Conservation (phyloP, 495 filamentous ascomycete genomes). For the Chaetomium tenue region DNA sequence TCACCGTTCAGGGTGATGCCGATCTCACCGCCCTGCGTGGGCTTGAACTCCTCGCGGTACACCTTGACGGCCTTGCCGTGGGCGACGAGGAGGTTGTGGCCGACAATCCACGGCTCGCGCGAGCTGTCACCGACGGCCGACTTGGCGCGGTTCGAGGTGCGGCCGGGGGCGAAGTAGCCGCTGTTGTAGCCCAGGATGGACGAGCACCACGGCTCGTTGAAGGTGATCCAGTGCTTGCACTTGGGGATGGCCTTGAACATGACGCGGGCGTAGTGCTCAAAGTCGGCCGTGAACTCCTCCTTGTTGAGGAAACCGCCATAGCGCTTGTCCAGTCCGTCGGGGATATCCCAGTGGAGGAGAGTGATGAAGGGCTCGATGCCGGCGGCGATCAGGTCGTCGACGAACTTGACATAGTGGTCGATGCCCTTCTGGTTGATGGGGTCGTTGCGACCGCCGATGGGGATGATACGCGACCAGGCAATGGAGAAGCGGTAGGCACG, state of each 20-base stretch:
- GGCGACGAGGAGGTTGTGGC: conserved; percentile 60
- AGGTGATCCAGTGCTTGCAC: conserved; percentile 65
- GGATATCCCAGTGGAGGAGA: conserved; percentile 65
- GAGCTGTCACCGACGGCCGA: conserved; percentile 55
- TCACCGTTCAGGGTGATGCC: conserved; percentile 65
- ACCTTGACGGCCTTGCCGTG: conserved; percentile 62
- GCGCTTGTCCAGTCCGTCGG: conserved; percentile 58
- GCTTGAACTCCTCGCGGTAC: conserved; percentile 68
- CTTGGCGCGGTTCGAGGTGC: conserved; percentile 57
- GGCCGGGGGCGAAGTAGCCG: conserved; percentile 60
- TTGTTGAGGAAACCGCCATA: conserved; percentile 61
- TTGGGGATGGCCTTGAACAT: conserved; percentile 58
- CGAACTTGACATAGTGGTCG: conserved; percentile 60
- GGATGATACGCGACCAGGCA: conserved; percentile 72
- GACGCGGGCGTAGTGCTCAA: conserved; percentile 58
- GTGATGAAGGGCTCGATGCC: conserved; percentile 62
- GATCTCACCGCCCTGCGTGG: conserved; percentile 56
- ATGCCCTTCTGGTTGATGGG: conserved; percentile 60
- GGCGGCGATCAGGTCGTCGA: conserved; percentile 58
- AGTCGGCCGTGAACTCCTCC: conserved; percentile 59
- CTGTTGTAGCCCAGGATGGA: conserved; percentile 60
- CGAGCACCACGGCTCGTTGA: conserved; percentile 65
- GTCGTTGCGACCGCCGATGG: conserved; percentile 60
- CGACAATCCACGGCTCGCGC: conserved; percentile 59
- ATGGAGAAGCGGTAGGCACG: conserved; percentile 72